Percentiles rank a stretch among this genome's conserved stretches.
Evolutionary conservation across 2,329 filamentous ascomycete species (phyloP).

Genomic region (Pseudogymnoascus sp.): DNA sequence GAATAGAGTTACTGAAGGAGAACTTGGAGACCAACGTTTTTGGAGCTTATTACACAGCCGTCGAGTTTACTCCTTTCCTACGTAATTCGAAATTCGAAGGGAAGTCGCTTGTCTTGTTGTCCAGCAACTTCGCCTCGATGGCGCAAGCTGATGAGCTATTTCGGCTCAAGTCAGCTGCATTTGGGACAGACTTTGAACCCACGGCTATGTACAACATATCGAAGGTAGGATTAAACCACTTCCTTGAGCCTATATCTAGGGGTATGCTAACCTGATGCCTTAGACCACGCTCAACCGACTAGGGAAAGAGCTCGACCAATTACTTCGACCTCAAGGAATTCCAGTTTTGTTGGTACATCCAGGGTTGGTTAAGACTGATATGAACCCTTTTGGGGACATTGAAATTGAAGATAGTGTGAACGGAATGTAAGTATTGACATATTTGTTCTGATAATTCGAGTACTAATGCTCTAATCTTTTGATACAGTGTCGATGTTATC

Average conservation of each 20-base stretch:
- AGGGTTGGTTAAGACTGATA: constrained; percentile 11
- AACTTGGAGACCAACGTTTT: constrained; percentile 11
- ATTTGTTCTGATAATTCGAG: not conserved
- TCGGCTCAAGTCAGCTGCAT: not conserved
- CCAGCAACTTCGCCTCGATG: constrained; percentile 8
- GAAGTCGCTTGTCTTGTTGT: constrained; percentile 9
- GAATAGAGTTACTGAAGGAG: constrained; percentile 9
- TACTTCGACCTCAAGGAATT: constrained; percentile 8
- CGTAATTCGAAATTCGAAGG: constrained; percentile 9
- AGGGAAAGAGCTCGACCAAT: constrained; percentile 10
- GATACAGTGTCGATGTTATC: not conserved
- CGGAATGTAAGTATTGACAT: not conserved
- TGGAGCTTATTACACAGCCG: constrained; percentile 11
- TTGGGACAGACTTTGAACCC: not conserved
- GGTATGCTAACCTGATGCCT: not conserved
- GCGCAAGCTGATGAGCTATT: not conserved
- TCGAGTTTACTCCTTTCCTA: constrained; percentile 9
- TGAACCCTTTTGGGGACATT: constrained; percentile 8
- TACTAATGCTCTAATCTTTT: not conserved
- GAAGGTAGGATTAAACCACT: not conserved
- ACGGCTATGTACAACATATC: constrained; percentile 9
- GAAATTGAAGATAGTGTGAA: not conserved
- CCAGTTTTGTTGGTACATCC: constrained; percentile 11
- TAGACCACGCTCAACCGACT: constrained; percentile 10
- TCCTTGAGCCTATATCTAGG: not conserved